Evolutionary conservation across 2,329 filamentous ascomycete genomes (phyloP), one percentile per base, ranked within the genome.

Genomic region (Ceratocystis papillata): DNA sequence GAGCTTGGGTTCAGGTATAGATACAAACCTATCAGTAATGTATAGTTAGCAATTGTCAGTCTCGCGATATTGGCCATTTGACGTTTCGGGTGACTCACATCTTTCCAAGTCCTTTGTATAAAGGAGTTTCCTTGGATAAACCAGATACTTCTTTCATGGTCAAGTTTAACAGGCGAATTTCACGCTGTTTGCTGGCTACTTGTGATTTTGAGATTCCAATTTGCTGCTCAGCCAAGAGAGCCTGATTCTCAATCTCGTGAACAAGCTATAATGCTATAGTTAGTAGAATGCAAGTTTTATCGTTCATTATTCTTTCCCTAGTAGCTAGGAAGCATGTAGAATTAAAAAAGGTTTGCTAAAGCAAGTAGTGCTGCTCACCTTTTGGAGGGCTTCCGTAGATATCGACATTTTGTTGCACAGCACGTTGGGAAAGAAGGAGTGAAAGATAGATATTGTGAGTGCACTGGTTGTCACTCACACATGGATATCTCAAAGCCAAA

Each of bases 31-130:
- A 12, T 17, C 62, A 4, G 12, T 33, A 20, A 3, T n/a, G n/a
- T 2, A 68, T 55, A 15, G 10, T 53, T 15, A 28, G 48, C 22
- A 53, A 15, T 5, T 53, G 1, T 25, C 7, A 28, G 22, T 25
- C 48, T 22, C 20, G 22, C 3, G 7, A 28, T 28, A 1, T 25
- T 15, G 50, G 17, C 37, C 63, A 68, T 64, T 65, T 63, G 22
- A 22, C 7, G 8, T 20, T 53, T 53, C 5, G 10, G 1, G 8
- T 10, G 65, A 77, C 86, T 72, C 76, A 96, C 94, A 99, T 97
- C 79, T 97, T 99, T 63, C 94, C 94, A 10, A 97, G 88, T 5
- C 93, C 93, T 77, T 97, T 93, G 72, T 97, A 99, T 33, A 96
- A 84, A 41, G 87, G 87, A 0, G 90, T 94, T 61, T 87, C 83